Evolutionary conservation across 2,329 filamentous ascomycete genomes (phyloP).

Genomic region (Aspergillus puulaauensis): DNA sequence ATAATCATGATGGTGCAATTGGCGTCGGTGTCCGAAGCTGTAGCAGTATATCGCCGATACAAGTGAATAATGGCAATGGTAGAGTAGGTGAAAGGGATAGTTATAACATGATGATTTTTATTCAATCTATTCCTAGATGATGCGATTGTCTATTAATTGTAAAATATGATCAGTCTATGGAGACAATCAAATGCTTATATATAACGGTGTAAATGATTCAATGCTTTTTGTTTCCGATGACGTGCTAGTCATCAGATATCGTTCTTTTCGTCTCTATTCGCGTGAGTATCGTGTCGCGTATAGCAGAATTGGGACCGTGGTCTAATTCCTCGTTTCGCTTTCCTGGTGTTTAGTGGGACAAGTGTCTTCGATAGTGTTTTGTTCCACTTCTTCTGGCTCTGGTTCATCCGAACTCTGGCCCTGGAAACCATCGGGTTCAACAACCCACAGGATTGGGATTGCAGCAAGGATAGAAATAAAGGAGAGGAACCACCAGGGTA

Average conservation of each 20-base stretch:
- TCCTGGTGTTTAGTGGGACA: neutral
- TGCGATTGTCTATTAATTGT: neutral
- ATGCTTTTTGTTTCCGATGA: neutral
- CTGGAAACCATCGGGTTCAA: constrained; percentile 69
- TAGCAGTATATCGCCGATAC: neutral
- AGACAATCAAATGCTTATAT: neutral
- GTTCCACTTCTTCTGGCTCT: constrained; percentile 23
- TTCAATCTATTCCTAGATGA: neutral
- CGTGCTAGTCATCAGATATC: neutral
- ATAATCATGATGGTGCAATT: neutral
- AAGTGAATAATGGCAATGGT: neutral
- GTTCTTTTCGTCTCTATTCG: neutral
- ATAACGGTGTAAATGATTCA: neutral
- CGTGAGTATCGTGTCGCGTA: neutral
- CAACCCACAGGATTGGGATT: constrained; percentile 71
- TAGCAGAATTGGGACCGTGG: neutral
- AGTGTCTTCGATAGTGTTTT: neutral
- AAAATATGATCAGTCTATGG: neutral
- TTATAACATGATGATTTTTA: neutral
- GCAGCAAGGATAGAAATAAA: constrained; percentile 63
- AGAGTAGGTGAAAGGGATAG: no score
- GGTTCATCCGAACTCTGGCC: constrained; percentile 34
- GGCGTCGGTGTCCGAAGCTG: neutral
- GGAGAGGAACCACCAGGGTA: constrained; percentile 79
- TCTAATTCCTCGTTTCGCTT: neutral